phyloP scores from a whole-genome alignment of 2,329 filamentous ascomycete genomes.

The Penicillium sp. region DNA sequence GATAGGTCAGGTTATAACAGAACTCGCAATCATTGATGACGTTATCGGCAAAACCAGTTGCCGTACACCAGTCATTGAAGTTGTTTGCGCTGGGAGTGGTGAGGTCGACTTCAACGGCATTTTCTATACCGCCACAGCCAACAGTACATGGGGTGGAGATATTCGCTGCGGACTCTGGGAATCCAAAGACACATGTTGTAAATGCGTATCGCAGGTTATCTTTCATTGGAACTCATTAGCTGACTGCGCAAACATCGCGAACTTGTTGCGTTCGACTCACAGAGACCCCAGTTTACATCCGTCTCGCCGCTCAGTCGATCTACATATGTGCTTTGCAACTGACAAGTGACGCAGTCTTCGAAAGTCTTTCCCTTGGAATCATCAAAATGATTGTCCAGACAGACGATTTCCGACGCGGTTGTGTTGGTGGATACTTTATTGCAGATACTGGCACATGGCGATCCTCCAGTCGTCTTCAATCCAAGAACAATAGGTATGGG shows the following conservation, averaged over 20 bases:
- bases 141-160: conserved; percentile 52
- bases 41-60: conserved; percentile 45
- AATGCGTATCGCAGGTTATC: conserved; percentile 53
- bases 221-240: conserved; percentile 21
- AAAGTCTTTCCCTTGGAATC: conserved; percentile 43
- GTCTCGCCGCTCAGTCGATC: conserved; percentile 41
- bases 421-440: conserved; percentile 39
- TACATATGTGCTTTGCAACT: conserved; percentile 45
- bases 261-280: conserved; percentile 36
- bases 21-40: conserved; percentile 46
- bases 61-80: conserved; percentile 44
- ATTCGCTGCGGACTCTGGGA: conserved; percentile 40
- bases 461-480: conserved; percentile 40
- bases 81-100: conserved; percentile 34
- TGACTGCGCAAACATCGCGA: neutral
- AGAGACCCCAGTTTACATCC: conserved; percentile 52
- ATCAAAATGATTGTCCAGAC: conserved; percentile 44
- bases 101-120: conserved; percentile 39
- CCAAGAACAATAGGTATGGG: conserved; percentile 30
- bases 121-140: conserved; percentile 41
- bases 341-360: conserved; percentile 47
- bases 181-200: conserved; percentile 49
- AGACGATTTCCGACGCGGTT: conserved; percentile 47
- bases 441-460: conserved; percentile 45
- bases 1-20: conserved; percentile 48